These are phyloP conservation scores for Chenopodium album DNA, from an alignment of 148 eudicot genomes.

Conservation along the genomic window DNA sequence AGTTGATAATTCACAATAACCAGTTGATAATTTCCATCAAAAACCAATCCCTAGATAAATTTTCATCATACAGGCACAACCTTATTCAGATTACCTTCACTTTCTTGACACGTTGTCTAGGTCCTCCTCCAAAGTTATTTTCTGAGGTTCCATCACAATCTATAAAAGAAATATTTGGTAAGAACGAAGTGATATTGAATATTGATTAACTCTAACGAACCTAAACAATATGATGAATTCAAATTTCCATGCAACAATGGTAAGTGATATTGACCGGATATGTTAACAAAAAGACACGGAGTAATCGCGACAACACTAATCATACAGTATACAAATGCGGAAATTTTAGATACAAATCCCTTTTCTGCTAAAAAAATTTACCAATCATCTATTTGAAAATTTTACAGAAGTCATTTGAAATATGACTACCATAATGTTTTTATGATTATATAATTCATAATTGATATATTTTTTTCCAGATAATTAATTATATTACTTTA, in stretches of 20 bases:
- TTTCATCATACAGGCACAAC: too few species aligned
- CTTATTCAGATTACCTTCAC: slow-evolving; percentile 48
- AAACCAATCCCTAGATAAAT: not conserved
- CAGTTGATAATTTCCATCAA: not conserved
- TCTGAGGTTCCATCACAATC: slow-evolving; percentile 70
- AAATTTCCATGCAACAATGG: not conserved
- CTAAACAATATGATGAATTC: not conserved
- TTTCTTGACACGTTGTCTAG: slow-evolving; percentile 62
- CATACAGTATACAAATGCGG: not conserved
- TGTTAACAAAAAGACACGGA: not conserved
- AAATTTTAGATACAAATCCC: not conserved
- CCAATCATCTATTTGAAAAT: not conserved
- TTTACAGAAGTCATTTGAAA: too few species aligned
- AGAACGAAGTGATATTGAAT: not conserved
- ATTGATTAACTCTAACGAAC: not conserved
- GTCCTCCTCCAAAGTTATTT: slow-evolving; percentile 76
- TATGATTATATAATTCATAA: too few species aligned
- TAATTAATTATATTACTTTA: too few species aligned
- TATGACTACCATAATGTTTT: too few species aligned
- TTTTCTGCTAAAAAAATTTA: not conserved
- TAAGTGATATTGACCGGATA: not conserved
- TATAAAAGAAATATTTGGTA: slow-evolving; percentile 22
- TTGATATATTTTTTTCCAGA: too few species aligned
- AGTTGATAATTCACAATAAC: not conserved
- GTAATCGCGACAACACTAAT: not conserved